Percentiles rank a stretch among this genome's conserved stretches.
Evolutionary conservation across 75 land plant genomes (phyloP).

Genomic region (Chamaecyparis obtusa): DNA sequence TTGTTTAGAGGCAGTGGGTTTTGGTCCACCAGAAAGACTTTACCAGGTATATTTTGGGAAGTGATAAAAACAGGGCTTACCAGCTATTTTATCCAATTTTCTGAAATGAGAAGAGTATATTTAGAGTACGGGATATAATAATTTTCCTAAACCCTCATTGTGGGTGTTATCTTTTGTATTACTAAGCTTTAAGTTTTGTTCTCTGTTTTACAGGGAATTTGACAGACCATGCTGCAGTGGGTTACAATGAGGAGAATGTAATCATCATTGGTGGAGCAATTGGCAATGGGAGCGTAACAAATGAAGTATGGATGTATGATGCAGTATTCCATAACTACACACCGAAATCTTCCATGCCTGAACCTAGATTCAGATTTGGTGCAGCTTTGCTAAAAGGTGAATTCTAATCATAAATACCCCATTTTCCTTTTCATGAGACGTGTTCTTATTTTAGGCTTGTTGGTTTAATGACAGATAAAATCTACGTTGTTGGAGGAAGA

Average conservation of each 20-base stretch:
- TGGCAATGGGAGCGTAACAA: slow-evolving; percentile 17
- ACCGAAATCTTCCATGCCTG: slow-evolving; percentile 28
- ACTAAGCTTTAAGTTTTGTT: no score
- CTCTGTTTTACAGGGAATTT: slow-evolving; percentile 15
- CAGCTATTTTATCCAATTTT: no score
- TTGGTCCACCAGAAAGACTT: slow-evolving; percentile 23
- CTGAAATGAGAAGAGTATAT: no score
- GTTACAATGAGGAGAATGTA: slow-evolving; percentile 14
- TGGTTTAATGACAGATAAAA: slow-evolving; percentile 22
- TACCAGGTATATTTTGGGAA: slow-evolving; percentile 17
- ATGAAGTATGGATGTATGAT: slow-evolving; percentile 36
- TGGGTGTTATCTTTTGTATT: background rate
- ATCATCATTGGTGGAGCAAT: slow-evolving; percentile 33
- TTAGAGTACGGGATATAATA: no score
- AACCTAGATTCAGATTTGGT: slow-evolving; percentile 37
- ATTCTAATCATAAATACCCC: background rate
- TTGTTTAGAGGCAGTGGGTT: slow-evolving; percentile 50
- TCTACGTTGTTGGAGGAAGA: slow-evolving; percentile 45
- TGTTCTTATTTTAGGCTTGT: background rate
- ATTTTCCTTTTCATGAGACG: background rate
- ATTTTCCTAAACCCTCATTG: background rate
- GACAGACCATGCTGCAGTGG: slow-evolving; percentile 37
- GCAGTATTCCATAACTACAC: slow-evolving; percentile 34
- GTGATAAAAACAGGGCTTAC: no score
- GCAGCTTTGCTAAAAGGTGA: slow-evolving; percentile 38